Base-by-base conservation (phyloP, 345 rosid genomes). In the Euphorbia tirucalli region DNA sequence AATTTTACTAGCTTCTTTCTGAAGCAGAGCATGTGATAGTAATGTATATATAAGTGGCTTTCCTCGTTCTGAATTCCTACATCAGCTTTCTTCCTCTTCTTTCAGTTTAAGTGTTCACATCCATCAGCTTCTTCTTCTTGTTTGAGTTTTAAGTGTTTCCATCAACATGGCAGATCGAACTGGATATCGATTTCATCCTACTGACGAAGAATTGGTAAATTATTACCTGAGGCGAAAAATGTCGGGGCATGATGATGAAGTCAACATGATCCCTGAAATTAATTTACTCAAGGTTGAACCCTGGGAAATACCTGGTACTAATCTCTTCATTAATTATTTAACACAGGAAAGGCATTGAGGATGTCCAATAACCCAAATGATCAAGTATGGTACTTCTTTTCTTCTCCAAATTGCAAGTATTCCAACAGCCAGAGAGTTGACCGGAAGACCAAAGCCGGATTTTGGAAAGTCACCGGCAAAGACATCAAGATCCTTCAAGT, bases 401-500 rank as follows among this genome's bases (percentile, higher is more conserved):
- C 77, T n/a, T 60, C 49, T 0, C 71, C 59, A 3, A 77, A 70
- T 28, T 55, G 64, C 66, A 78, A 73, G 74, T 76, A 76, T 37
- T 39, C 25, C 0, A 72, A 66, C 44, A 78, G 82, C 32, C 61
- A 71, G 8, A 41, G 71, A 39, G 59, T 62, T 41, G 65, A 55
- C 11, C 69, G 88, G 11, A 64, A 44, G 13, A 83, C 85, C 0
- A 64, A 8, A 0, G 66, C 72, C 15, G 89, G 92, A 3, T 84
- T 9, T 65, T 87, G 89, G 89, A 87, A 87, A 65, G 80, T 66
- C 11, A 85, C 92, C 0, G 83, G 89, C 2, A 30, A 31, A 8
- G 72, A 81, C 15, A 70, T 77, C 32, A 0, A 0, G 0, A 59
- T 85, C 71, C 14, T 9, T 0, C 7, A 55, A 72, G 77, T 82